phyloP scores from a whole-genome alignment of 1,284 basidiomycete species.

The Heterobasidion irregulare region DNA sequence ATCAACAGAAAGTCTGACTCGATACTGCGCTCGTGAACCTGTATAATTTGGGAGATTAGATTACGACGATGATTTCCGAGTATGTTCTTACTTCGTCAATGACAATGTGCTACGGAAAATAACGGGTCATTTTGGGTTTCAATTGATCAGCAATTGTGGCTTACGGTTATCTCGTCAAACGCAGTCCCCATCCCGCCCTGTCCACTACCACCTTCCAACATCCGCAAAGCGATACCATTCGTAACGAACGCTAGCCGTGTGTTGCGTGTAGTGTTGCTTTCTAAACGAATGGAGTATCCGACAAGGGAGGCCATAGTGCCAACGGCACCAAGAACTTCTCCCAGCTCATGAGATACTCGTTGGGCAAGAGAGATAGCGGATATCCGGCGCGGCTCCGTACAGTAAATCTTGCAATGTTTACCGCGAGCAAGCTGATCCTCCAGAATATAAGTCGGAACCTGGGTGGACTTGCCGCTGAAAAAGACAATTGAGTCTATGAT shows the following conservation, averaged over 20 bases:
- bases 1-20: conserved; percentile 97
- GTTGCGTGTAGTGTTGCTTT: conserved; percentile 78
- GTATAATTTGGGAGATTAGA: background rate
- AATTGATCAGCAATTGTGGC: conserved; percentile 11
- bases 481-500: background rate
- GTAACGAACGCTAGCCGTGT: conserved; percentile 85
- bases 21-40: conserved; percentile 90
- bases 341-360: conserved; percentile 90
- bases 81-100: conserved; percentile 67
- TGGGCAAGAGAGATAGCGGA: conserved; percentile 97
- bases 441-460: conserved; percentile 91
- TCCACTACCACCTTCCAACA: conserved; percentile 82
- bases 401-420: conserved; percentile 85
- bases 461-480: conserved; percentile 91
- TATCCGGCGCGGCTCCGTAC: conserved; percentile 95
- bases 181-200: conserved; percentile 62
- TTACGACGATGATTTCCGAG: background rate
- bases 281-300: conserved; percentile 93
- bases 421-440: conserved; percentile 86
- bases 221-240: conserved; percentile 93
- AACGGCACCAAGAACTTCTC: conserved; percentile 77
- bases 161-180: conserved; percentile 89
- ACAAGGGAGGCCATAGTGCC: conserved; percentile 80
- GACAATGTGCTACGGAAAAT: conserved; percentile 59
- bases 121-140: background rate